Conservation (phyloP, 257 asterid species). For the Sherardia arvensis region DNA sequence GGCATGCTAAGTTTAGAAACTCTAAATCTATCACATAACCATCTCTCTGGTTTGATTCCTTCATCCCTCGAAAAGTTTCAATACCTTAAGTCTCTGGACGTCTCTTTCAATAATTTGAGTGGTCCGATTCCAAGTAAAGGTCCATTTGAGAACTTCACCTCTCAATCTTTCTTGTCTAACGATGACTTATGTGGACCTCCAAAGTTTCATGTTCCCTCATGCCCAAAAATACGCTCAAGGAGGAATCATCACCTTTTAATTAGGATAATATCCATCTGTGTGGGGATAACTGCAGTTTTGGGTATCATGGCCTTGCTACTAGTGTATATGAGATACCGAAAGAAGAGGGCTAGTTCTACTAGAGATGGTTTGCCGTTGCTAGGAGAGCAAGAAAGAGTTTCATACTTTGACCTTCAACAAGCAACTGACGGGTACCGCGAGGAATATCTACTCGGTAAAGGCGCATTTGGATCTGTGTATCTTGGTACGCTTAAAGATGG, state of each 20-base stretch:
- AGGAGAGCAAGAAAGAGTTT: conserved; percentile 14
- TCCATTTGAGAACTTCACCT: conserved; percentile 10
- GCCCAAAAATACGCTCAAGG: not conserved
- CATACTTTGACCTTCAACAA: conserved; percentile 15
- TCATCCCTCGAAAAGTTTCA: conserved; percentile 15
- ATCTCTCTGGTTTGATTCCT: conserved; percentile 26
- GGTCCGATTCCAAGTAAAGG: conserved; percentile 20
- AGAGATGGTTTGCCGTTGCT: not conserved
- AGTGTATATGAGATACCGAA: conserved; percentile 3
- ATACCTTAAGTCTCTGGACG: conserved; percentile 16
- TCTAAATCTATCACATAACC: conserved; percentile 27
- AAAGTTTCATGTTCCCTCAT: conserved; percentile 9
- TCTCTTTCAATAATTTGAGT: conserved; percentile 18
- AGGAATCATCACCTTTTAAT: not conserved
- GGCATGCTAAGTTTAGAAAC: conserved; percentile 14
- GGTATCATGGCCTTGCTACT: conserved; percentile 1
- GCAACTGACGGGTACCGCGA: conserved; percentile 19
- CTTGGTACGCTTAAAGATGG: conserved; percentile 15
- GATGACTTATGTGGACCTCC: conserved; percentile 12
- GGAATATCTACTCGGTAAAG: conserved; percentile 18
- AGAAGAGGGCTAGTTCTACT: not conserved
- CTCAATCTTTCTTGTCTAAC: conserved; percentile 20
- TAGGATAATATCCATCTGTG: not conserved
- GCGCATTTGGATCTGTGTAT: conserved; percentile 24
- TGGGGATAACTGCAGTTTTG: not conserved